phyloP scores from a whole-genome alignment of 805 yeast species.

The Scheffersomyces amazonensis region DNA sequence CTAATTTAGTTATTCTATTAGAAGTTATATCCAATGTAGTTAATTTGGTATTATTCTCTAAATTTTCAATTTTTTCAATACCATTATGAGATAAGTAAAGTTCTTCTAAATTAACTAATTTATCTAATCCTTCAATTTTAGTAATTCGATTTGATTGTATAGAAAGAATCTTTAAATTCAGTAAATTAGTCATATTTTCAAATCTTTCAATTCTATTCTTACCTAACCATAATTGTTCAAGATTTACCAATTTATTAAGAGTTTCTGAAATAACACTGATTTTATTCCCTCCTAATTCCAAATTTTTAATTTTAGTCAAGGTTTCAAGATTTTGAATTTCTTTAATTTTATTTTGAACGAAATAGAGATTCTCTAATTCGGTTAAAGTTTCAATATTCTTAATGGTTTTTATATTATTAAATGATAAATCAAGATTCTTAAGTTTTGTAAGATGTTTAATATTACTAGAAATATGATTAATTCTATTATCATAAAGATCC shows the following conservation, averaged over 20 bases:
- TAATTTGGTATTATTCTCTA: slow-evolving; percentile 67
- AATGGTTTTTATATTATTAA: slow-evolving; percentile 84
- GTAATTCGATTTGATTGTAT: slow-evolving; percentile 83
- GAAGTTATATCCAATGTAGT: slow-evolving; percentile 79
- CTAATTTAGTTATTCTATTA: slow-evolving; percentile 61
- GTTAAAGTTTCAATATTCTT: slow-evolving; percentile 67
- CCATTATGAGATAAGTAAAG: slow-evolving; percentile 86
- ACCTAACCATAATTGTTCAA: slow-evolving; percentile 89
- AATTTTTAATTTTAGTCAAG: slow-evolving; percentile 54
- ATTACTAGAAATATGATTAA: slow-evolving; percentile 78
- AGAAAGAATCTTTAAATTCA: slow-evolving; percentile 70
- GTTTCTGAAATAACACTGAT: slow-evolving; percentile 56
- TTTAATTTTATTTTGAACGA: slow-evolving; percentile 84
- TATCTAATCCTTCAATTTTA: slow-evolving; percentile 78
- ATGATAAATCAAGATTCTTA: slow-evolving; percentile 72
- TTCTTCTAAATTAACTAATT: slow-evolving; percentile 72
- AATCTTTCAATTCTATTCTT: slow-evolving; percentile 71
- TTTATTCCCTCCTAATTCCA: slow-evolving; percentile 91
- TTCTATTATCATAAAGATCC: slow-evolving; percentile 89
- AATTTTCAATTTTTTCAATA: slow-evolving; percentile 67
- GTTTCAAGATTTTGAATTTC: slow-evolving; percentile 66
- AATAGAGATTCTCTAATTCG: slow-evolving; percentile 65
- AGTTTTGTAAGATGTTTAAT: slow-evolving; percentile 58
- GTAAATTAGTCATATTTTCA: slow-evolving; percentile 57
- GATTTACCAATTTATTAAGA: slow-evolving; percentile 49